These are phyloP conservation scores for Berberis vulgaris DNA, from an alignment of 164 flowering plant species.

Conservation along the genomic window DNA sequence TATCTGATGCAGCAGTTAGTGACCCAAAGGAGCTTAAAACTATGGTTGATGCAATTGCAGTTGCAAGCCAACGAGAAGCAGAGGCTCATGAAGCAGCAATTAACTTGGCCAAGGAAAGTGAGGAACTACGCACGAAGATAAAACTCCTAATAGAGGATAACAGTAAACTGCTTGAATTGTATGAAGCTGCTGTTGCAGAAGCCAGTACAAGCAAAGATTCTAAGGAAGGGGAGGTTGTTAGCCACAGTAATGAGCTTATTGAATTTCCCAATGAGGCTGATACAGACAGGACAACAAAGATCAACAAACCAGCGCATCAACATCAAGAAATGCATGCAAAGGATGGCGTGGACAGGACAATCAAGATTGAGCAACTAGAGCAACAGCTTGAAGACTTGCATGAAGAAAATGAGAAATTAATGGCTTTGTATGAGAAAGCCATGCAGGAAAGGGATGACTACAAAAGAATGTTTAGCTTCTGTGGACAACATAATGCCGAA, in stretches of 20 bases:
- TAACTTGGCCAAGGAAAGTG: slow-evolving; percentile 67
- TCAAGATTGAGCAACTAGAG: too few relatives aligned
- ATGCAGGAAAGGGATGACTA: slow-evolving; percentile 89
- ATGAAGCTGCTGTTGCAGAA: slow-evolving; percentile 62
- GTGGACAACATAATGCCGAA: slow-evolving; percentile 11
- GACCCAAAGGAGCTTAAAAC: slow-evolving; percentile 77
- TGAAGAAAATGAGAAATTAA: slow-evolving; percentile 79
- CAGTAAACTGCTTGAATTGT: slow-evolving; percentile 73
- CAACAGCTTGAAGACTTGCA: slow-evolving; percentile 26
- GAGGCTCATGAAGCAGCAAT: slow-evolving; percentile 85
- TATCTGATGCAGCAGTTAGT: slow-evolving; percentile 18
- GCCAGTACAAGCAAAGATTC: slow-evolving; percentile 14
- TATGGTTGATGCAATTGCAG: slow-evolving; percentile 94
- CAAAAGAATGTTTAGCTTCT: slow-evolving; percentile 35
- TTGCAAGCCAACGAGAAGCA: slow-evolving; percentile 93
- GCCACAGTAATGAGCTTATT: background rate
- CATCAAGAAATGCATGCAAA: background rate
- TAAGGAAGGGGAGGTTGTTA: slow-evolving; percentile 8
- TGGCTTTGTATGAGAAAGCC: slow-evolving; percentile 79
- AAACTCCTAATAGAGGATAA: slow-evolving; percentile 78
- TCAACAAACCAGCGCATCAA: background rate
- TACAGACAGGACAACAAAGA: too few relatives aligned
- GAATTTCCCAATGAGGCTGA: too few relatives aligned
- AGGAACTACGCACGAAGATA: slow-evolving; percentile 64
- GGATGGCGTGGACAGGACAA: too few relatives aligned